Conservation (phyloP, 2,329 filamentous ascomycete genomes). For the Calonectria leucothoes region DNA sequence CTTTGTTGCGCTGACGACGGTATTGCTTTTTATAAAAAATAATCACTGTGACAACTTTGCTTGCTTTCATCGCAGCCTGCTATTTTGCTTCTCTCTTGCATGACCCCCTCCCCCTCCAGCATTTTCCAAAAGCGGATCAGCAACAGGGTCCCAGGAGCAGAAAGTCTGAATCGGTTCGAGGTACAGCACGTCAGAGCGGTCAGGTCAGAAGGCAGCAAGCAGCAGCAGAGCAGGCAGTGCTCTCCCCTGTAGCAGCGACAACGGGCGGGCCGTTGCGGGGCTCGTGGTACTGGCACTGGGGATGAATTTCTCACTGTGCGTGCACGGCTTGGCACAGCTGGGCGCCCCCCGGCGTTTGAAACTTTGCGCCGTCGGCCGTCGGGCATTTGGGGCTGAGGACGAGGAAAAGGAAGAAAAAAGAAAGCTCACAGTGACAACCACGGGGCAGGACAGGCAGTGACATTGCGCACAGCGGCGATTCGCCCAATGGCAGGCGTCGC, state of each 20-base stretch:
- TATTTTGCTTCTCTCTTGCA: no score
- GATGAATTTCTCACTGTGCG: not conserved
- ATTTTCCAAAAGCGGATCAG: not conserved
- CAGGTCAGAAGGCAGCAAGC: no score
- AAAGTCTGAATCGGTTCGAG: not conserved
- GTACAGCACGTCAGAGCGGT: not conserved
- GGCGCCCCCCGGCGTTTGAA: no score
- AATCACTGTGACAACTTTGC: not conserved
- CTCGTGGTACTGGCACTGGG: not conserved
- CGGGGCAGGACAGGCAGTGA: not conserved
- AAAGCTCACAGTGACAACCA: not conserved
- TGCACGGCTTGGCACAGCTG: no score
- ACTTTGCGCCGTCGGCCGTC: no score
- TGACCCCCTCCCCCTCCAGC: no score
- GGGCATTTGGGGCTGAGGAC: not conserved
- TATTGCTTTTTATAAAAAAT: no score
- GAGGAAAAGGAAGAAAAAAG: no score
- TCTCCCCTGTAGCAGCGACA: not conserved
- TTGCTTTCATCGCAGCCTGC: not conserved
- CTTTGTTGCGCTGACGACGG: no score
- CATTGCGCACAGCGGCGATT: not conserved
- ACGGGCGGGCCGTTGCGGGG: not conserved
- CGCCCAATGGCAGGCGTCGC: not conserved
- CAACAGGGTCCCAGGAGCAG: not conserved
- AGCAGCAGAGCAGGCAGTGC: no score